Evolutionary conservation across 1,284 basidiomycete species (phyloP).

Genomic region (Trichosporon sp.): DNA sequence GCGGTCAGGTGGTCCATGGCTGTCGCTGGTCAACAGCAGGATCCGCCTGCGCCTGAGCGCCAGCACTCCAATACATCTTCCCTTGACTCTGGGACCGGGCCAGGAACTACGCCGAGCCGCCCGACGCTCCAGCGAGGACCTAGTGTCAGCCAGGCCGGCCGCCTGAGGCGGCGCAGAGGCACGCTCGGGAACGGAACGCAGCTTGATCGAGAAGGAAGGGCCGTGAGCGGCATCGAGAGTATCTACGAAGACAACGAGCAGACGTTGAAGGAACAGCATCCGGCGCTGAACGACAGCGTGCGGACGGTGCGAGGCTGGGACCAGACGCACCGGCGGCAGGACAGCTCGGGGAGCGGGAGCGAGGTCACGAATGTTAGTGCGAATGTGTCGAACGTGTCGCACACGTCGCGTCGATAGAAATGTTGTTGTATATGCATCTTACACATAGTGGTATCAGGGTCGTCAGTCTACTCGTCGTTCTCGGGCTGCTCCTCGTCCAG

Average conservation of each 20-base stretch:
- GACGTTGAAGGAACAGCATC: not conserved
- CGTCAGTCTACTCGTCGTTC: conserved; percentile 45
- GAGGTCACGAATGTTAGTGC: not conserved
- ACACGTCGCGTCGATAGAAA: not conserved
- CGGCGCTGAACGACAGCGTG: not conserved
- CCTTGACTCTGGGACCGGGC: not conserved
- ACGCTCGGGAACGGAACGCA: conserved; percentile 36
- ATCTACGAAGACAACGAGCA: conserved; percentile 1
- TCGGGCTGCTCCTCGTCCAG: conserved; percentile 77
- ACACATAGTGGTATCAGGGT: not conserved
- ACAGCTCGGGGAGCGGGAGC: not conserved
- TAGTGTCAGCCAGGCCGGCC: conserved; percentile 27
- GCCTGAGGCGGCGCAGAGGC: conserved; percentile 29
- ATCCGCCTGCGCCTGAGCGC: not conserved
- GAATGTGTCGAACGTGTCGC: not conserved
- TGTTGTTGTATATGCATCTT: conserved; percentile 19
- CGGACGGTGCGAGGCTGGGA: not conserved
- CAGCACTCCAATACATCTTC: not conserved
- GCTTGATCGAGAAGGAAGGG: conserved; percentile 50
- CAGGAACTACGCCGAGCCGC: not conserved
- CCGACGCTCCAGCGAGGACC: conserved; percentile 27
- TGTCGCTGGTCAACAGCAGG: conserved; percentile 1
- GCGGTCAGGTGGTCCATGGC: conserved; percentile 34
- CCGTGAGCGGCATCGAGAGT: conserved; percentile 51
- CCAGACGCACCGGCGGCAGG: not conserved